phyloP scores from a whole-genome alignment of 1,284 basidiomycete species.

The Inonotus obliquus region DNA sequence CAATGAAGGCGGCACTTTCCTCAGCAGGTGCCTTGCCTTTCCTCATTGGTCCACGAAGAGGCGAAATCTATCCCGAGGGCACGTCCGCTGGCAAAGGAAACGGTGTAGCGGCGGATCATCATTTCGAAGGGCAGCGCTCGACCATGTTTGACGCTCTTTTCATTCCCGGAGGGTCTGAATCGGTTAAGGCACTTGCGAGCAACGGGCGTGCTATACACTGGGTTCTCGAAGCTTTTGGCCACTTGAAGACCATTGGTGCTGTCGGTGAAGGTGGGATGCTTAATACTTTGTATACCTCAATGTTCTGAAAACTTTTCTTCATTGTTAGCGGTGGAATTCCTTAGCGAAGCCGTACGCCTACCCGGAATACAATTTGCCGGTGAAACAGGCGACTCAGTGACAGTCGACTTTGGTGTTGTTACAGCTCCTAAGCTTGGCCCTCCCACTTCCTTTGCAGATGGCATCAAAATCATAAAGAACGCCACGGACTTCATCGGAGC shows the following conservation, averaged over 20 bases:
- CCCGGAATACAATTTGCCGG: slow-evolving; percentile 40
- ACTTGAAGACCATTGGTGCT: slow-evolving; percentile 74
- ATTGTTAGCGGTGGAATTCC: slow-evolving; percentile 39
- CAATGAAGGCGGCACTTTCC: slow-evolving; percentile 49
- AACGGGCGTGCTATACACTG: slow-evolving; percentile 65
- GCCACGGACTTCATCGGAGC: slow-evolving; percentile 51
- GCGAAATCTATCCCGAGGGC: slow-evolving; percentile 45
- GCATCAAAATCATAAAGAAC: slow-evolving; percentile 38
- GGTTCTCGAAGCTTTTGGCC: slow-evolving; percentile 74
- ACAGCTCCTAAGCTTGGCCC: slow-evolving; percentile 47
- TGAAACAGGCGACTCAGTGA: slow-evolving; percentile 29
- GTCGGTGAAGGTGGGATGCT: slow-evolving; percentile 52
- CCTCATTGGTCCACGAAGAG: slow-evolving; percentile 66
- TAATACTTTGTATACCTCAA: background rate
- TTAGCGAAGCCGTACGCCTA: slow-evolving; percentile 43
- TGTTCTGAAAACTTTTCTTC: background rate
- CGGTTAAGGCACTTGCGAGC: slow-evolving; percentile 45
- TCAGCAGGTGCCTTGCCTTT: slow-evolving; percentile 54
- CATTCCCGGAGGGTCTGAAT: slow-evolving; percentile 60
- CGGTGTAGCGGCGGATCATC: slow-evolving; percentile 56
- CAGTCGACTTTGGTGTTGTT: slow-evolving; percentile 54
- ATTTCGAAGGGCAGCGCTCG: slow-evolving; percentile 71
- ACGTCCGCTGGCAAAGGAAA: slow-evolving; percentile 29
- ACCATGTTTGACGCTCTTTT: slow-evolving; percentile 78
- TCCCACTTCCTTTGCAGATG: slow-evolving; percentile 37